A percentile compares a stretch with the other conserved stretches of the same genome.
Conservation (phyloP, 306 rosid species). For the Cicer pinnatifidum region DNA sequence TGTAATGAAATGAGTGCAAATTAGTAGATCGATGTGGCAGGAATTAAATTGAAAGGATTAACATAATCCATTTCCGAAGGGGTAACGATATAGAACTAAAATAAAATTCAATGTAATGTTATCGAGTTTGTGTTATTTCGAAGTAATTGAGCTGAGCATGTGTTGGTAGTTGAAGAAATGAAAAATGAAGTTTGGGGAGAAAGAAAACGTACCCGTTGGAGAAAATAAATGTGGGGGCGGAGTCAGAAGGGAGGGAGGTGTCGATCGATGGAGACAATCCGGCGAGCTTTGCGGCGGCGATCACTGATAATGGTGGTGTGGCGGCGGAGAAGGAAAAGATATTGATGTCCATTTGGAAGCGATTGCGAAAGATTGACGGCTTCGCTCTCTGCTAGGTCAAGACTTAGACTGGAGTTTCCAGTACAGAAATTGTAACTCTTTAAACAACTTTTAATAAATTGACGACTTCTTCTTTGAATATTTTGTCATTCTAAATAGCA, state of each 20-base stretch:
- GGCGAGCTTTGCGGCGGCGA: constrained; percentile 74
- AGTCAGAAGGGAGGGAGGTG: constrained; percentile 60
- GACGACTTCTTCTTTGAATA: too few species aligned
- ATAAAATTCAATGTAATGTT: too few species aligned
- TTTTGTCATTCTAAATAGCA: too few species aligned
- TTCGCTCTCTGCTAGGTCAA: not conserved
- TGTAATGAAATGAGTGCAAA: constrained; percentile 42
- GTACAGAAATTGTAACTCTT: too few species aligned
- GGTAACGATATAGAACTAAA: not conserved
- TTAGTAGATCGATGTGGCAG: not conserved
- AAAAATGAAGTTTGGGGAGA: not conserved
- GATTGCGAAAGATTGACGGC: not conserved
- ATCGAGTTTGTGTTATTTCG: not conserved
- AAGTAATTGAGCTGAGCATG: not conserved
- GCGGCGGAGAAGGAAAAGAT: constrained; percentile 62
- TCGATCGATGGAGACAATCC: constrained; percentile 56
- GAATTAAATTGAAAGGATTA: constrained; percentile 21
- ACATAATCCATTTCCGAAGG: not conserved
- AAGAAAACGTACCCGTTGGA: constrained; percentile 63
- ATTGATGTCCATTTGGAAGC: constrained; percentile 56
- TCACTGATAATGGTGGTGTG: constrained; percentile 69
- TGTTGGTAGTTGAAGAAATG: not conserved
- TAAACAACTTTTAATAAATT: too few species aligned
- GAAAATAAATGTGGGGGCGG: constrained; percentile 58
- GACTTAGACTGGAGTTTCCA: too few species aligned